phyloP scores from a whole-genome alignment of 2,329 filamentous ascomycete genomes.

The Calonectria honghensis region DNA sequence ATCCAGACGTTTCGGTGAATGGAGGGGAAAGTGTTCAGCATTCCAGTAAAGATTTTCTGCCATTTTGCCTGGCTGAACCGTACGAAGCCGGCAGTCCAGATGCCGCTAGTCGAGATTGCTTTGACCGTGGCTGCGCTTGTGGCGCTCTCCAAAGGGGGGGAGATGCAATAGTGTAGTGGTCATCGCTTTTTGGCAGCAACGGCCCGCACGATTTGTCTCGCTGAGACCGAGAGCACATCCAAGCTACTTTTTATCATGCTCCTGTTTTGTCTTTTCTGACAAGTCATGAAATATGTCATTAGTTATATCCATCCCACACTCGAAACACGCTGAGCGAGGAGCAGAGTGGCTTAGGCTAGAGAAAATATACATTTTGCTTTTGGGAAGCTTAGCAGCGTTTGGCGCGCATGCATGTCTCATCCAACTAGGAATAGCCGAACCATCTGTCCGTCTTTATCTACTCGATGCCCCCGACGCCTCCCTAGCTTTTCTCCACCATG shows the following conservation, averaged over 20 bases:
- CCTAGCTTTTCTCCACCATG: no score
- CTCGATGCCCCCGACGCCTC: neutral
- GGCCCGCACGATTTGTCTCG: neutral
- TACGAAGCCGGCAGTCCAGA: neutral
- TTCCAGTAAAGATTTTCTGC: neutral
- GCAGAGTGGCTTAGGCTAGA: neutral
- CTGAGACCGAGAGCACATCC: neutral
- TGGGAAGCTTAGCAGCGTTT: conserved; percentile 1
- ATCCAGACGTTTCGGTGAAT: neutral
- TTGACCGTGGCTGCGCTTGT: neutral
- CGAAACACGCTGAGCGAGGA: no score
- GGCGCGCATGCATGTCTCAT: conserved; percentile 16
- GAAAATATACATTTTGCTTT: neutral
- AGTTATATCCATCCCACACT: neutral
- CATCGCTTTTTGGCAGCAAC: neutral
- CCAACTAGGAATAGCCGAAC: neutral
- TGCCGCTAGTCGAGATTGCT: conserved; percentile 5
- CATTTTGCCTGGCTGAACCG: no score
- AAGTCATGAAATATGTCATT: neutral
- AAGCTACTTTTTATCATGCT: neutral
- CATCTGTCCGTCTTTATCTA: neutral
- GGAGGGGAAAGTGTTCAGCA: neutral
- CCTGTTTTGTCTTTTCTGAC: neutral
- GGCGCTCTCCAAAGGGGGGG: neutral
- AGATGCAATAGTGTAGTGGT: neutral